Evolutionary conservation across 2,329 filamentous ascomycete species (phyloP), one percentile per base, ranked within the genome.

Genomic region (Calonectria hawksworthii): DNA sequence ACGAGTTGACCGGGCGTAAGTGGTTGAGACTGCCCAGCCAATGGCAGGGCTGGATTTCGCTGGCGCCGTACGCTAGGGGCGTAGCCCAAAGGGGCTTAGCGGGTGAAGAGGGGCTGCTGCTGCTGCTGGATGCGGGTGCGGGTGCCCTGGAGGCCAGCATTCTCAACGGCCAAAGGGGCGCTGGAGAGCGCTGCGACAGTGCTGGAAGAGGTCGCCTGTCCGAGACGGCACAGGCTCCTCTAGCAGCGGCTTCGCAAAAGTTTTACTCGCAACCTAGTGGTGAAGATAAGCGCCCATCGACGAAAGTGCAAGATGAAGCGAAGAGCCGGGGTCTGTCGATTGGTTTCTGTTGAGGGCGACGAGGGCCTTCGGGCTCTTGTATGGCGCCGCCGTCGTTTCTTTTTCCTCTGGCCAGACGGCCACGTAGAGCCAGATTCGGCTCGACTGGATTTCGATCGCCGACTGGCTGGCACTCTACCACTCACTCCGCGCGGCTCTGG

Each of bases 81-180:
- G 69, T 51, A 70, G 61, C 70, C 59, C 32, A 63, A 38, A 54
- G 21, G 41, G 70, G 77, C 63, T 65, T 73, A 73, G 70, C 38
- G 78, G 75, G 38, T 34, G 65, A 73, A 50, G 70, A 66, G 44
- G 44, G 44, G 44, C 44, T 47, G 63, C 73, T 79, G 73, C 59
- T 76, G 74, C 41, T 74, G n/a, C n/a, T n/a, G n/a, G n/a, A n/a
- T n/a, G n/a, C n/a, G 61, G 61, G 52, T 67, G 51, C 67, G 41
- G 64, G 65, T 69, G 76, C 75, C 78, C 78, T 79, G 75, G 54
- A 75, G 77, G 73, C 74, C 71, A 80, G 78, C 78, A 80, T 80
- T 54, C 76, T 76, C 76, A 54, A 73, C 74, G 23, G 47, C 28
- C 64, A 32, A 54, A 56, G 38, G 36, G 21, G 41, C 67, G 70